Percentiles rank a stretch among this genome's conserved stretches.
Conservation (phyloP, 805 yeast species). For the Ogataea naganishii region DNA sequence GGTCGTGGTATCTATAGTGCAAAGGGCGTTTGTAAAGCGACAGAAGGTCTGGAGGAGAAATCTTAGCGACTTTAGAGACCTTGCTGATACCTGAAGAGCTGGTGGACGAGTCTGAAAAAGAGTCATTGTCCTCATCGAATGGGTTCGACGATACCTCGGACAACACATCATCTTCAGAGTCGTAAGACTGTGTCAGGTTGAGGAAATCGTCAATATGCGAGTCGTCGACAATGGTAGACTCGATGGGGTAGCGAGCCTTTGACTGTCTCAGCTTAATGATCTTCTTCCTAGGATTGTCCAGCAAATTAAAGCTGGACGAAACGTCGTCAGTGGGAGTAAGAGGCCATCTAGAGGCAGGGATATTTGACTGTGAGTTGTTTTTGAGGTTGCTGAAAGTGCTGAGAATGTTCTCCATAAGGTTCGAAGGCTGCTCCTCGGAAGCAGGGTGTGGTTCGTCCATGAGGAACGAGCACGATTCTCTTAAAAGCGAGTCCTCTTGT, state of each 20-base stretch:
- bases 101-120: neutral
- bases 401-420: no score
- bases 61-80: no score
- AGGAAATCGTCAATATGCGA: slow-evolving; percentile 13
- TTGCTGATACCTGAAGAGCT: no score
- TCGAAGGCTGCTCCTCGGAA: no score
- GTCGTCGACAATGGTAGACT: slow-evolving; percentile 3
- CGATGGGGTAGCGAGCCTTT: neutral
- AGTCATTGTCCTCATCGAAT: neutral
- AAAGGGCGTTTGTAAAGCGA: slow-evolving; percentile 2
- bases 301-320: slow-evolving; percentile 1
- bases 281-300: no score
- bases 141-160: no score
- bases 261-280: neutral
- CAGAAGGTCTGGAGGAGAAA: neutral
- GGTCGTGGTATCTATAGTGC: slow-evolving; percentile 3
- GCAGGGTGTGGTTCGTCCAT: no score
- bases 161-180: slow-evolving; percentile 6
- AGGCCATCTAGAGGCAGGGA: no score
- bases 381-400: no score
- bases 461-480: no score
- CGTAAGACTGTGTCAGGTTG: slow-evolving; percentile 7
- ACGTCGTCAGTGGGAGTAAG: slow-evolving; percentile 2
- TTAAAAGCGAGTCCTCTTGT: no score
- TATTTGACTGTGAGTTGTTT: no score